phyloP scores from a whole-genome alignment of 169 alveolate genomes.

The Babesia divergens region DNA sequence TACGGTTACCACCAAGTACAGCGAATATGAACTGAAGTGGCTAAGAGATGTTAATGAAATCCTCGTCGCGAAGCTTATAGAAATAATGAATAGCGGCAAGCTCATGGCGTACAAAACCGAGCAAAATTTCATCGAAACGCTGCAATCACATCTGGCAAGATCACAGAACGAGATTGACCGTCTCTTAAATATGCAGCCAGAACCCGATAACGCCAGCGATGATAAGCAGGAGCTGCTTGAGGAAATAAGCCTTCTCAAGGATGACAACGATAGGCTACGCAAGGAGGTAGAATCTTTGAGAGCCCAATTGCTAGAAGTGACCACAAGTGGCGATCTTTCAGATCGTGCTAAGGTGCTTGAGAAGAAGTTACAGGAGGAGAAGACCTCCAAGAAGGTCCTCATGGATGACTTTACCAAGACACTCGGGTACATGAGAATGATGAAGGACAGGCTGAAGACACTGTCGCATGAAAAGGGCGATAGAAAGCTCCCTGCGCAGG shows the following conservation, averaged over 20 bases:
- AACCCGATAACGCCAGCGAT: background rate
- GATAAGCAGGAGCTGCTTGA: background rate
- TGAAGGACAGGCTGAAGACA: slow-evolving; percentile 51
- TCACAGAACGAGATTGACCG: slow-evolving; percentile 33
- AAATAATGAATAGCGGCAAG: slow-evolving; percentile 5
- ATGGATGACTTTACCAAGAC: slow-evolving; percentile 59
- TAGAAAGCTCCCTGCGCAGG: background rate
- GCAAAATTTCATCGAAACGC: slow-evolving; percentile 12
- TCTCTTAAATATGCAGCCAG: slow-evolving; percentile 1
- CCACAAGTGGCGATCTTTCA: background rate
- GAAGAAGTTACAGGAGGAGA: slow-evolving; percentile 24
- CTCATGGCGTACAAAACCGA: slow-evolving; percentile 34
- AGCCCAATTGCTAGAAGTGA: background rate
- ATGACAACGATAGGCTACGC: background rate
- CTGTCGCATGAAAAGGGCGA: background rate
- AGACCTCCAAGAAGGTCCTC: slow-evolving; percentile 32
- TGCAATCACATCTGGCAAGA: slow-evolving; percentile 42
- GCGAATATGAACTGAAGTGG: slow-evolving; percentile 15
- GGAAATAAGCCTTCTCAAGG: background rate
- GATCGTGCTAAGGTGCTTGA: slow-evolving; percentile 25
- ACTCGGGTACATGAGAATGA: slow-evolving; percentile 51
- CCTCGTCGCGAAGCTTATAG: slow-evolving; percentile 15
- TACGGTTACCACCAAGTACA: background rate
- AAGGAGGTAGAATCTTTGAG: slow-evolving; percentile 16
- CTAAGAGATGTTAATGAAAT: slow-evolving; percentile 18